Evolutionary conservation across 164 flowering plant species (phyloP).

Genomic region (Stephania japonica): DNA sequence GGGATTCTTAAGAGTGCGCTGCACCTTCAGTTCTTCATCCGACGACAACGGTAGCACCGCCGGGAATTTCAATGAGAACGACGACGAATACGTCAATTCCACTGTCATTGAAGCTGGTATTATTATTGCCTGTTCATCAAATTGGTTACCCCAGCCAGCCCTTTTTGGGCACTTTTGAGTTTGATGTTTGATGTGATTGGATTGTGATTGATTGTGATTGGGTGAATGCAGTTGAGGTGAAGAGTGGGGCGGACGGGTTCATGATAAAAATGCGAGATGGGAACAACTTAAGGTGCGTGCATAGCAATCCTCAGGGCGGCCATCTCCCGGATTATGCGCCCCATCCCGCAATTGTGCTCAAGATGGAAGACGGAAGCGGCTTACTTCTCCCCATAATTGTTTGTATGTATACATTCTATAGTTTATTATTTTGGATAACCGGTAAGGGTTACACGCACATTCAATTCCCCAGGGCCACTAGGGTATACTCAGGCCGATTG

Average conservation of each 20-base stretch:
- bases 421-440: neutral
- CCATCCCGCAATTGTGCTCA: conserved; percentile 93
- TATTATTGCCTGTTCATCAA: neutral
- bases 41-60: conserved; percentile 84
- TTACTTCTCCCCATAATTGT: conserved; percentile 97
- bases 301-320: conserved; percentile 93
- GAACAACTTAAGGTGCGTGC: conserved; percentile 71
- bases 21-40: conserved; percentile 77
- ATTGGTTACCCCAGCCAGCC: too few relatives aligned
- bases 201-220: neutral
- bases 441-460: too few relatives aligned
- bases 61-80: conserved; percentile 73
- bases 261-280: conserved; percentile 96
- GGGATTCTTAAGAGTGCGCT: conserved; percentile 20
- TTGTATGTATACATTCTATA: conserved; percentile 47
- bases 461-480: too few relatives aligned
- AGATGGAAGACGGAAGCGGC: conserved; percentile 99
- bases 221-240: conserved; percentile 75
- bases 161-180: too few relatives aligned
- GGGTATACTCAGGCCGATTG: too few relatives aligned
- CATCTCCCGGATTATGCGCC: conserved; percentile 88
- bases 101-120: conserved; percentile 94
- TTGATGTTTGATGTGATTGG: neutral
- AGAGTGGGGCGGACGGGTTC: conserved; percentile 89
- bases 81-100: conserved; percentile 86